Base-by-base conservation (phyloP, 768 basidiomycete species). In the Mycena capillaripes region DNA sequence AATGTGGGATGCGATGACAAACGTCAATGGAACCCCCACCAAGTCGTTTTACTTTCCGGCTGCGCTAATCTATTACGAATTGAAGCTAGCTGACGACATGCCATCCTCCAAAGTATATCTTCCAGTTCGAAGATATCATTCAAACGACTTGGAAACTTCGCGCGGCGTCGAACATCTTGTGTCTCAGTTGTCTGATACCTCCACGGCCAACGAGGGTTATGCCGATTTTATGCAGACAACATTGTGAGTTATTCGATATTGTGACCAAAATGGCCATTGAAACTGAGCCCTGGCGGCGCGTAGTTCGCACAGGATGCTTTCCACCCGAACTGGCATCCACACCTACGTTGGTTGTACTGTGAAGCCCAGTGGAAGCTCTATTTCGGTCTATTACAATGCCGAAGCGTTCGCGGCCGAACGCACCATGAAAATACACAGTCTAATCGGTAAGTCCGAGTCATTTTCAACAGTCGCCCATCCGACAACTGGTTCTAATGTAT, bases 81-180 rank as follows among this genome's bases (percentile, higher is more conserved):
- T 71, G 16, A n/a, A 38, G 27, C 44, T 29, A 21, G 50, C 25
- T 30, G 27, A 34, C 23, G 38, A 60, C 19, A 25, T 3, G 40
- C 70, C 70, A 9, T 57, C 70, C n/a, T 58, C 70, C 21, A 65
- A 71, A 40, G 63, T 65, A 1, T 70, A 70, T 50, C 59, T 70
- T n/a, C 69, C 69, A 2, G 53, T 70, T 27, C 69, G 27, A n/a
- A 29, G 63, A 48, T 65, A 65, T 44, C 57, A 46, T 40, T 17
- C 34, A 1, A 42, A 63, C 38, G 68, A 70, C 38, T 19, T 55
- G 19, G 68, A 9, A 3, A 46, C 34, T 2, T 44, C 48, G 0
- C 19, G 46, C 11, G 30, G 21, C 9, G 25, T 70, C 4, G 52
- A 53, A 17, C 32, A 27, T 16, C 63, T 65, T 27, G 63, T 4